Percentiles rank a stretch among this genome's conserved stretches.
phyloP scores from a whole-genome alignment of 805 yeast species.

The Clavispora vitiphila region DNA sequence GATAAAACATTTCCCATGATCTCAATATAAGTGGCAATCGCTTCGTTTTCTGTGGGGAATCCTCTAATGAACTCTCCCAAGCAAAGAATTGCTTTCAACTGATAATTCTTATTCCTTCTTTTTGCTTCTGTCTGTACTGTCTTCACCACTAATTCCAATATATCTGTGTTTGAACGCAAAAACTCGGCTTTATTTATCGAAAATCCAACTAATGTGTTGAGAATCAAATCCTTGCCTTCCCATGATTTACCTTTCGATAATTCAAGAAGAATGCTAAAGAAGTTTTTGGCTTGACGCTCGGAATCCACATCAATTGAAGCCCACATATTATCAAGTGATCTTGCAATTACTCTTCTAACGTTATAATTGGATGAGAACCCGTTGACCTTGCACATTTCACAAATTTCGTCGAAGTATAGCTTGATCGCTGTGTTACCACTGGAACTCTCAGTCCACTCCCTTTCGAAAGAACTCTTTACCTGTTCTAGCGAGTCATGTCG shows the following conservation, averaged over 20 bases:
- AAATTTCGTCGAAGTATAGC: slow-evolving; percentile 66
- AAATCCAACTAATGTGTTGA: slow-evolving; percentile 64
- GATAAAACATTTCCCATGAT: slow-evolving; percentile 29
- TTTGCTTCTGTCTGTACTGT: slow-evolving; percentile 56
- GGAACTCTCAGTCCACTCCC: slow-evolving; percentile 74
- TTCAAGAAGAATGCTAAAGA: slow-evolving; percentile 51
- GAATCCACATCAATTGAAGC: slow-evolving; percentile 29
- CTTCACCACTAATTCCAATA: slow-evolving; percentile 36
- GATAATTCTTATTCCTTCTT: slow-evolving; percentile 63
- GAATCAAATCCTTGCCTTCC: slow-evolving; percentile 77
- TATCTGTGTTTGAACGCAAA: slow-evolving; percentile 18
- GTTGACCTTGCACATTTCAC: slow-evolving; percentile 43
- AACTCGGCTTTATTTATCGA: slow-evolving; percentile 40
- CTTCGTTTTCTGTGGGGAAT: slow-evolving; percentile 30
- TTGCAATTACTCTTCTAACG: slow-evolving; percentile 66
- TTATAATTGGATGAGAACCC: slow-evolving; percentile 56
- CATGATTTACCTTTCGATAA: slow-evolving; percentile 78
- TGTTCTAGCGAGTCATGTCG: slow-evolving; percentile 54
- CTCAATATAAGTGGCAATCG: slow-evolving; percentile 35
- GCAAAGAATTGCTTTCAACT: slow-evolving; percentile 46
- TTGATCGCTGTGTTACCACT: slow-evolving; percentile 66
- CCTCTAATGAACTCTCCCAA: slow-evolving; percentile 46
- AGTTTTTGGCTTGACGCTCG: slow-evolving; percentile 15
- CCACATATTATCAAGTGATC: slow-evolving; percentile 57
- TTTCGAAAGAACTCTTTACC: slow-evolving; percentile 46